Conservation (phyloP, 2,329 filamentous ascomycete species). For the Phialocephala subalpina region DNA sequence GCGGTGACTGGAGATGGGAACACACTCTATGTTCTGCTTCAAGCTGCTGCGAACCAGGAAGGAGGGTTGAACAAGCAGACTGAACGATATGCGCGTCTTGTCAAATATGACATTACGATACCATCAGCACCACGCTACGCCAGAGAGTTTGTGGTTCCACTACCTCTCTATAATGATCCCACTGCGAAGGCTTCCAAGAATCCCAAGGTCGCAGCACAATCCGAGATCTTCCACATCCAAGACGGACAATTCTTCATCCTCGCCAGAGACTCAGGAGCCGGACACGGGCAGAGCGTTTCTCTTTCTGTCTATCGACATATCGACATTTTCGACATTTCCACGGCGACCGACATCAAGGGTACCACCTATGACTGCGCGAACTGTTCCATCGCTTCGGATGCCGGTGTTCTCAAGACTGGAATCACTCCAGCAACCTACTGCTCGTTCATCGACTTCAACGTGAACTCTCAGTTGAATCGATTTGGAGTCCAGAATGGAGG, state of each 20-base stretch:
- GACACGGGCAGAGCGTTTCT: conserved; percentile 61
- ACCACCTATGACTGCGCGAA: conserved; percentile 47
- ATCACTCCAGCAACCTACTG: conserved; percentile 70
- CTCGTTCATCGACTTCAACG: conserved; percentile 72
- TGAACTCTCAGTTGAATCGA: conserved; percentile 67
- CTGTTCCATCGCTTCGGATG: conserved; percentile 46
- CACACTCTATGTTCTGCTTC: conserved; percentile 69
- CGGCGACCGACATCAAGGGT: conserved; percentile 67
- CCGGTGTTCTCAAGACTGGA: conserved; percentile 59
- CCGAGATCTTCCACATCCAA: conserved; percentile 71
- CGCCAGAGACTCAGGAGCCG: conserved; percentile 67
- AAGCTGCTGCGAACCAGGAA: conserved; percentile 70
- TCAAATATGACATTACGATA: conserved; percentile 68
- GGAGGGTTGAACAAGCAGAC: conserved; percentile 63
- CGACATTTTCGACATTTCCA: conserved; percentile 71
- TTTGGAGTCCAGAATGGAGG: conserved; percentile 77
- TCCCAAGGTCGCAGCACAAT: conserved; percentile 68
- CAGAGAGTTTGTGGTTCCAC: conserved; percentile 70
- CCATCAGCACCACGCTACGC: conserved; percentile 53
- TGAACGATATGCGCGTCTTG: conserved; percentile 65
- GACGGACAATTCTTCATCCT: conserved; percentile 72
- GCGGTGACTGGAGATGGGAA: conserved; percentile 69
- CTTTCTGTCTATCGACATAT: conserved; percentile 71
- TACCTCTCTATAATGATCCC: conserved; percentile 65
- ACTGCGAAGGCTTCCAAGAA: conserved; percentile 50